Percentiles rank a stretch among this genome's conserved stretches.
Evolutionary conservation across 2,329 filamentous ascomycete genomes (phyloP).

Genomic region (Fusarium nodosum): DNA sequence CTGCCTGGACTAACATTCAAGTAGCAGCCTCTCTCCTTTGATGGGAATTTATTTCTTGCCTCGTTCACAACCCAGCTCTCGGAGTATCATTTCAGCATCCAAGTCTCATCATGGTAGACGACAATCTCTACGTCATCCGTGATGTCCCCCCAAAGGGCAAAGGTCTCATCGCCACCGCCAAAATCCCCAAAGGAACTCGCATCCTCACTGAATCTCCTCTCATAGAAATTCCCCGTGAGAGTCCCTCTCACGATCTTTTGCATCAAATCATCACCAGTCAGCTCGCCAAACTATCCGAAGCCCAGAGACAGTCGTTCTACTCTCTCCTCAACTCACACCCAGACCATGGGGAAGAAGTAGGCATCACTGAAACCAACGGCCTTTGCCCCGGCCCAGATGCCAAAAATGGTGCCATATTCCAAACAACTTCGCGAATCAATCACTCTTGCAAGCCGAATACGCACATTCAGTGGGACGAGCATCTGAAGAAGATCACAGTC

Average conservation of each 20-base stretch:
- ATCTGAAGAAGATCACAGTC: conserved; percentile 37
- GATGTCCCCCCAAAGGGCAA: conserved; percentile 28
- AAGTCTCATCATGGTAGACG: neutral
- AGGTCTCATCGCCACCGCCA: conserved; percentile 22
- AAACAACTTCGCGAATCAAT: conserved; percentile 47
- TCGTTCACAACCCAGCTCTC: neutral
- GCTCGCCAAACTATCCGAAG: neutral
- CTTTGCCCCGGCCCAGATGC: conserved; percentile 7
- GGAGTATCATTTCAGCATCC: neutral
- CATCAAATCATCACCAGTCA: neutral
- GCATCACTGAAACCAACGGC: conserved; percentile 27
- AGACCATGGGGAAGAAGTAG: neutral
- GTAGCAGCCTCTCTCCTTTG: neutral
- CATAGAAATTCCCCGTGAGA: neutral
- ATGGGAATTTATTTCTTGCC: neutral
- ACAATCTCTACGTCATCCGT: neutral
- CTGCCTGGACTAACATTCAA: neutral
- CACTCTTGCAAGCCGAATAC: conserved; percentile 50
- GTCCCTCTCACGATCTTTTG: neutral
- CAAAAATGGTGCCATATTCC: conserved; percentile 37
- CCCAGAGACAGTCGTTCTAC: conserved; percentile 7
- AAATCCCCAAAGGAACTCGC: conserved; percentile 33
- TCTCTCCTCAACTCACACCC: conserved; percentile 4
- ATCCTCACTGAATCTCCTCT: conserved; percentile 28
- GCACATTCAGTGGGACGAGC: conserved; percentile 45